Base-by-base conservation (phyloP, 495 filamentous ascomycete species). In the Oleoguttula mirabilis region DNA sequence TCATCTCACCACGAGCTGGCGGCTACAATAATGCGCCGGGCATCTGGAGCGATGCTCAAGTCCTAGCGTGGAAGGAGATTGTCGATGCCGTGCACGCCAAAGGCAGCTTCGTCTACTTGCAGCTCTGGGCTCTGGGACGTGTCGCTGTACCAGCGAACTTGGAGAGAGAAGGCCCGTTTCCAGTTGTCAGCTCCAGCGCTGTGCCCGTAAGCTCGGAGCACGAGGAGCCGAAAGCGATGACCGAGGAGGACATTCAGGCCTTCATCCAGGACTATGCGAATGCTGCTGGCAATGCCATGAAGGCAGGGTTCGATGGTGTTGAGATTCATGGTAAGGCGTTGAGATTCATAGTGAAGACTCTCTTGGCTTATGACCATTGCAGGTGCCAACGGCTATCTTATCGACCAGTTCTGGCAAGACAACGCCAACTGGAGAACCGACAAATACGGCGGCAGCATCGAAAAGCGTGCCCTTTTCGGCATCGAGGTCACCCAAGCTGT, bases 301-400 rank as follows among this genome's bases (percentile, higher is more conserved):
- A 60, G 7, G 82, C 80, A 3, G 82, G 81, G 10, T 87, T 85
- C 42, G 82, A 85, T 52, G 80, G 77, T 22, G 78, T 87, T 3
- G 82, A 87, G 60, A 64, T 84, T 45, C 80, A 84, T 53, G 47
- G 42, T 45, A 28, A 23, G 14, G 22, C 5, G 78, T 87, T 3
- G 82, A 87, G 60, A 64, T 84, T 45, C 80, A 84, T 53, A 43
- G 42, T 45, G 20, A 23, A 12, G 22, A n/a, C n/a, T n/a, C n/a
- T n/a, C 19, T 31, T 4, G 10, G n/a, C 6, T 30, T 20, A 12
- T 30, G 24, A 21, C 24, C 32, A 31, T 32, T 21, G 10, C 19
- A 44, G 43, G 43, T 41, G 60, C 60, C 5, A 56, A 63, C 39
- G 60, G 60, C 15, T 84, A 83, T 53, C 58, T 86, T 35, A 61